These are phyloP conservation scores for Lentinula raphanica DNA, from an alignment of 768 basidiomycete genomes.

Conservation along the genomic window DNA sequence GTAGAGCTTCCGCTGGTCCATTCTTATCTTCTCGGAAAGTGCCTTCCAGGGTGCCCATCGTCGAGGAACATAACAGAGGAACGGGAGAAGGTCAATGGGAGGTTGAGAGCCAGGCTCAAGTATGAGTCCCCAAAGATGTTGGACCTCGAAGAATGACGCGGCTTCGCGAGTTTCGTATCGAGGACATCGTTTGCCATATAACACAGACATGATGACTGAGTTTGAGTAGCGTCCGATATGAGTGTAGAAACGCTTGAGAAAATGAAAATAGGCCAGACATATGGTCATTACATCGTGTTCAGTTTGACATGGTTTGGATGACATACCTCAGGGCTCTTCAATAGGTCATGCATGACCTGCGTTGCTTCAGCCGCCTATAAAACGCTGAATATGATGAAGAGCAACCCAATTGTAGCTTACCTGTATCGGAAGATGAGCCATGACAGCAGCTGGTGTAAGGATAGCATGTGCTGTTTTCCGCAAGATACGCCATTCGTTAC, in stretches of 20 bases:
- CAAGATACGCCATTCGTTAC: constrained; percentile 8
- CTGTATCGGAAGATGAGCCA: constrained; percentile 15
- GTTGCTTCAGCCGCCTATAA: constrained; percentile 18
- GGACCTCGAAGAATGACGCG: constrained; percentile 20
- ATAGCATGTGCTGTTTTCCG: constrained; percentile 14
- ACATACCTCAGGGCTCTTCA: constrained; percentile 19
- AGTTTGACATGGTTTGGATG: neutral
- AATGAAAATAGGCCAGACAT: neutral
- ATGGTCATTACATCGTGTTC: too few species aligned
- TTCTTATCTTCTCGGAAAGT: constrained; percentile 15
- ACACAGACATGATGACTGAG: constrained; percentile 25
- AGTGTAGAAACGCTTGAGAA: constrained; percentile 25
- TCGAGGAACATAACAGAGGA: constrained; percentile 27
- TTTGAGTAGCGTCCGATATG: constrained; percentile 24
- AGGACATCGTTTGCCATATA: constrained; percentile 28
- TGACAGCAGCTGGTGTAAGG: constrained; percentile 17
- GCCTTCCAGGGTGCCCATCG: constrained; percentile 31
- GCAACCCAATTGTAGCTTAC: neutral
- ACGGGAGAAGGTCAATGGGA: constrained; percentile 29
- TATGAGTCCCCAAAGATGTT: constrained; percentile 20
- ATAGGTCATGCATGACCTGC: constrained; percentile 22
- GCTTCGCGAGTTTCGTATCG: constrained; percentile 19
- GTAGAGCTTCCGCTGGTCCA: constrained; percentile 24
- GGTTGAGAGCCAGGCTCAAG: constrained; percentile 30
- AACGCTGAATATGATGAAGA: neutral